These are phyloP conservation scores for Tremellales sp. DNA, from an alignment of 1,284 basidiomycete species.

Conservation along the genomic window DNA sequence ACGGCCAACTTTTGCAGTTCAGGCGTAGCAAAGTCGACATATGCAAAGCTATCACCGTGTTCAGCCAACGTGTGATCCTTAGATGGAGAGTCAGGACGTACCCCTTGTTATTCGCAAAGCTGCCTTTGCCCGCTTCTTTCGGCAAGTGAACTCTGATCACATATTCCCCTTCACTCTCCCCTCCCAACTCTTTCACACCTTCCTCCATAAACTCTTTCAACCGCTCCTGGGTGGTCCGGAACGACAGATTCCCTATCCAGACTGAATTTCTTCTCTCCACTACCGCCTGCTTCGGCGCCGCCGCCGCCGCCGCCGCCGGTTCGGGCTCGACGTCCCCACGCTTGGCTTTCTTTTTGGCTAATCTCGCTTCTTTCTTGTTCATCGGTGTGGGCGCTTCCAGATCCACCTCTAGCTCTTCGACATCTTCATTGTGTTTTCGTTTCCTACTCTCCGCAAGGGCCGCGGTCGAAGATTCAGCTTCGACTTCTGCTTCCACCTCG, in stretches of 20 bases:
- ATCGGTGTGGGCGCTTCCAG: constrained; percentile 42
- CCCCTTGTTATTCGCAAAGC: constrained; percentile 53
- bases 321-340: constrained; percentile 17
- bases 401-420: constrained; percentile 45
- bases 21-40: constrained; percentile 82
- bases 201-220: constrained; percentile 69
- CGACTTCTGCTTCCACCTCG: constrained; percentile 8
- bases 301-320: constrained; percentile 11
- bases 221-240: constrained; percentile 74
- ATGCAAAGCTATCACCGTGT: constrained; percentile 69
- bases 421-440: constrained; percentile 17
- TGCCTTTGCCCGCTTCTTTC: constrained; percentile 45
- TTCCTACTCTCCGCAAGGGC: constrained; percentile 26
- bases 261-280: constrained; percentile 69
- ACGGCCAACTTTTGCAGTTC: constrained; percentile 73
- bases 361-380: constrained; percentile 47
- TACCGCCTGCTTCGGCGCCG: constrained; percentile 26
- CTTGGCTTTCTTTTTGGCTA: constrained; percentile 42
- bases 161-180: constrained; percentile 25
- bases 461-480: constrained; percentile 5
- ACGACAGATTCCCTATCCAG: constrained; percentile 94
- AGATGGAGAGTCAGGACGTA: constrained; percentile 22
- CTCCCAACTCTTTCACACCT: constrained; percentile 51
- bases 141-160: constrained; percentile 56
- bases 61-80: background rate